phyloP scores from a whole-genome alignment of 805 yeast genomes.

The Cyberlindnera galapagoensis region DNA sequence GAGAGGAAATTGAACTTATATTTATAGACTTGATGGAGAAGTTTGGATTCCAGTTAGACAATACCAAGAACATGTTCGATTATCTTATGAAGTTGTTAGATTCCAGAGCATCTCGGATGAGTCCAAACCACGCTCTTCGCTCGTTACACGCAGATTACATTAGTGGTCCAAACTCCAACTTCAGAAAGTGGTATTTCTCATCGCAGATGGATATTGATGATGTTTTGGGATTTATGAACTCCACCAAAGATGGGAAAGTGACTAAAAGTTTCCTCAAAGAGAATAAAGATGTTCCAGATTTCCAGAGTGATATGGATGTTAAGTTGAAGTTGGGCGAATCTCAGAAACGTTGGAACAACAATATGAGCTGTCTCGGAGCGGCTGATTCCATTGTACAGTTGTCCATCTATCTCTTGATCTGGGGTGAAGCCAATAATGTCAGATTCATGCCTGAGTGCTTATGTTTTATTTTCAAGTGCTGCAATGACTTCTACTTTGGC shows the following conservation, averaged over 20 bases:
- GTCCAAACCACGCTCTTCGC: conserved; percentile 46
- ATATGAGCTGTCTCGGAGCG: conserved; percentile 44
- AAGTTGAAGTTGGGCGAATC: conserved; percentile 38
- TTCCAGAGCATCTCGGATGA: conserved; percentile 62
- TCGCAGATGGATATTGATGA: conserved; percentile 61
- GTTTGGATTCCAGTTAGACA: conserved; percentile 68
- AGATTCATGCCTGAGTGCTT: conserved; percentile 87
- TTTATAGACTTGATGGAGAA: conserved; percentile 44
- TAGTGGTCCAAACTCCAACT: conserved; percentile 65
- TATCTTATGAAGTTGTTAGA: conserved; percentile 55
- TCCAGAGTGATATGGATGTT: neutral
- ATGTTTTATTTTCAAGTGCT: conserved; percentile 79
- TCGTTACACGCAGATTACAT: conserved; percentile 69
- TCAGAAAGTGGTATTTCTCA: conserved; percentile 72
- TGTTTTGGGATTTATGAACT: conserved; percentile 31
- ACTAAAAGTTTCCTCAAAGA: conserved; percentile 10
- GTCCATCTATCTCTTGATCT: conserved; percentile 62
- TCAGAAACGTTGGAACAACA: conserved; percentile 43
- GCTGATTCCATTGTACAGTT: conserved; percentile 56
- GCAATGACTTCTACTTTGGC: conserved; percentile 58
- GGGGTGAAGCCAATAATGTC: conserved; percentile 89
- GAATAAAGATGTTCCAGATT: conserved; percentile 1
- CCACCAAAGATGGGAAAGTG: conserved; percentile 22
- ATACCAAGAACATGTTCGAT: conserved; percentile 60
- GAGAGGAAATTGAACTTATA: conserved; percentile 49